Evolutionary conservation across 495 filamentous ascomycete species (phyloP).

Genomic region (Podospora australis): DNA sequence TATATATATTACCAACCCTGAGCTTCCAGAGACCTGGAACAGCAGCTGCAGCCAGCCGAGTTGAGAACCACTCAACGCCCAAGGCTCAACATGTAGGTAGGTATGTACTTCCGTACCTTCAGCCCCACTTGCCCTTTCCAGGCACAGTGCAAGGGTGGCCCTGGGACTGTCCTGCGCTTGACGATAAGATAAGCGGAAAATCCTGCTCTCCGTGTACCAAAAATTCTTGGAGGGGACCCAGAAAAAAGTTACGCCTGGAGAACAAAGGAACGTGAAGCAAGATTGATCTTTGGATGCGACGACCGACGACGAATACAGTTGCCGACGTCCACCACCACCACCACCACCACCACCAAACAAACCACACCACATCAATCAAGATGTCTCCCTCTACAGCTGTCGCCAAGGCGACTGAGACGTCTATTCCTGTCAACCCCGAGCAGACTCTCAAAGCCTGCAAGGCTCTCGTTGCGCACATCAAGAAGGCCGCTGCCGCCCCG

Average conservation of each 20-base stretch:
- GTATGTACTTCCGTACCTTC: no score
- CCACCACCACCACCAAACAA: no score
- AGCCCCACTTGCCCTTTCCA: slow-evolving; percentile 12
- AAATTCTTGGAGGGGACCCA: slow-evolving; percentile 19
- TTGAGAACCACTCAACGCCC: neutral
- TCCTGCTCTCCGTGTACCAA: slow-evolving; percentile 11
- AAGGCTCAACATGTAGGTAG: no score
- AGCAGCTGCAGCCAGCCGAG: slow-evolving; percentile 16
- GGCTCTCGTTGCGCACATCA: slow-evolving; percentile 75
- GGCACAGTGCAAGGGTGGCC: slow-evolving; percentile 3
- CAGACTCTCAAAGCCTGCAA: slow-evolving; percentile 74
- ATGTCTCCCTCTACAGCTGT: slow-evolving; percentile 25
- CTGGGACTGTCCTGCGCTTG: neutral
- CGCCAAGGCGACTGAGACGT: slow-evolving; percentile 23
- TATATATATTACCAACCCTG: no score
- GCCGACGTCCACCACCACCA: neutral
- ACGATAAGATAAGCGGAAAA: slow-evolving; percentile 20
- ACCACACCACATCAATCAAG: no score
- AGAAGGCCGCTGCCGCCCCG: slow-evolving; percentile 53
- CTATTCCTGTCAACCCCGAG: slow-evolving; percentile 36
- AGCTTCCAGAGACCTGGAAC: slow-evolving; percentile 4
- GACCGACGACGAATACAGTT: slow-evolving; percentile 6
- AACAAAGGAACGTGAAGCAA: no score
- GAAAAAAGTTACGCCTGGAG: slow-evolving; percentile 5
- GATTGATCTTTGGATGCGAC: neutral